Conservation (phyloP, 2,329 filamentous ascomycete genomes). For the Elsinoe perseae region DNA sequence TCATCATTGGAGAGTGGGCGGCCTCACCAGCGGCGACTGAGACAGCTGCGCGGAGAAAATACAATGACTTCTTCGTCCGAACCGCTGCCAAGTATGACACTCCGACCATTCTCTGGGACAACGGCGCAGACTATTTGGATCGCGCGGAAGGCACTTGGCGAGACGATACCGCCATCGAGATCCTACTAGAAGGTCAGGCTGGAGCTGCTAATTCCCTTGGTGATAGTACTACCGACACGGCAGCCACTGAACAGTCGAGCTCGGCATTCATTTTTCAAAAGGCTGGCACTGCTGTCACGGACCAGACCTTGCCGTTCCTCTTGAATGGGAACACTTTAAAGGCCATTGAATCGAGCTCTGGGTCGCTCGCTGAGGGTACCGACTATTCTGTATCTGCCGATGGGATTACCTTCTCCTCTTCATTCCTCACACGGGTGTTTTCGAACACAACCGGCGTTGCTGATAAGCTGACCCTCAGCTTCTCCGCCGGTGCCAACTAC, state of each 20-base stretch:
- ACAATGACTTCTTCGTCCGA: conserved; percentile 47
- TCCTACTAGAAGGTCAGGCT: conserved; percentile 40
- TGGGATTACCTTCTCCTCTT: conserved; percentile 41
- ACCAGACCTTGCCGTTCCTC: conserved; percentile 42
- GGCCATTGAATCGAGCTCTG: conserved; percentile 26
- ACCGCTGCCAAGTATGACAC: conserved; percentile 45
- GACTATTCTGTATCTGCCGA: conserved; percentile 44
- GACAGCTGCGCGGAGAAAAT: conserved; percentile 50
- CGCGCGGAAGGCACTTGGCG: conserved; percentile 44
- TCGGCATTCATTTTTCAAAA: conserved; percentile 52
- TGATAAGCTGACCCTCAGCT: conserved; percentile 45
- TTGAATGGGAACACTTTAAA: conserved; percentile 49
- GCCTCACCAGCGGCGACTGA: conserved; percentile 46
- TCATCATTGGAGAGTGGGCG: conserved; percentile 53
- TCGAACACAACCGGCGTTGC: conserved; percentile 40
- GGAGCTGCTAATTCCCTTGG: conserved; percentile 45
- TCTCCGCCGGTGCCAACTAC: conserved; percentile 44
- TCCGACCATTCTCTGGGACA: conserved; percentile 52
- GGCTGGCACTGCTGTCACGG: conserved; percentile 37
- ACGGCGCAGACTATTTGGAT: conserved; percentile 49
- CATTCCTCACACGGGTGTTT: conserved; percentile 42
- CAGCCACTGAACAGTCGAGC: conserved; percentile 39
- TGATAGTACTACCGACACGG: conserved; percentile 44
- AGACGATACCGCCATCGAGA: conserved; percentile 42
- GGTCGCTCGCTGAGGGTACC: conserved; percentile 28